Conservation (phyloP, 345 rosid genomes). For the Passiflora organensis region DNA sequence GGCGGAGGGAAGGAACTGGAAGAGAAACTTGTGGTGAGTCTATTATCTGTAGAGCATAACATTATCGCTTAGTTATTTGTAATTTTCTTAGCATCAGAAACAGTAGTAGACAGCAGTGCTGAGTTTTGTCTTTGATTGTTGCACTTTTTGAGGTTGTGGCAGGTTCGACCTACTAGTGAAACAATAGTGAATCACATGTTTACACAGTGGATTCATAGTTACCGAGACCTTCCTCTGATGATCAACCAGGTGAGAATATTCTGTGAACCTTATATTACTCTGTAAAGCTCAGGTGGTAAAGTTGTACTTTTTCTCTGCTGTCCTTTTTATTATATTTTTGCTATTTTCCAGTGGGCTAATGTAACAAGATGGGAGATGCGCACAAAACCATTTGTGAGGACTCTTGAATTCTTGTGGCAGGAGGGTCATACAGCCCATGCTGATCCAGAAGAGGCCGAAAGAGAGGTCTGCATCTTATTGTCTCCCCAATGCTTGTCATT, state of each 20-base stretch:
- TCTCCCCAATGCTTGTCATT: no score
- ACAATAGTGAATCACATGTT: constrained; percentile 96
- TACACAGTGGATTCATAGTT: constrained; percentile 94
- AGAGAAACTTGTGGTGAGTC: constrained; percentile 88
- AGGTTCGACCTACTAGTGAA: constrained; percentile 97
- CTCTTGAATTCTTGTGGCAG: constrained; percentile 96
- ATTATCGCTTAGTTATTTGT: not conserved
- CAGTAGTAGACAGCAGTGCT: no score
- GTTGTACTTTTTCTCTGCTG: not conserved
- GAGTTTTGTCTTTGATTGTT: constrained; percentile 71
- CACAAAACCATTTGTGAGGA: constrained; percentile 89
- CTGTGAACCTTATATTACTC: not conserved
- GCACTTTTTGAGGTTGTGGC: constrained; percentile 79
- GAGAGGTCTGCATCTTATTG: no score
- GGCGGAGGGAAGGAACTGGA: constrained; percentile 94
- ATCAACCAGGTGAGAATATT: constrained; percentile 61
- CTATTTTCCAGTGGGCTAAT: constrained; percentile 70
- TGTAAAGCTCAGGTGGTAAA: no score
- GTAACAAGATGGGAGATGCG: constrained; percentile 98
- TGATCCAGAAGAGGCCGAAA: constrained; percentile 82
- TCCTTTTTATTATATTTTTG: not conserved
- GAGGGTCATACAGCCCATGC: constrained; percentile 98
- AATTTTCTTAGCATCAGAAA: no score
- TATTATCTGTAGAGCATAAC: no score
- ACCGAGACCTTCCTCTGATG: constrained; percentile 95